These are phyloP conservation scores for Golubevia sp. DNA, from an alignment of 1,284 basidiomycete species.

Conservation along the genomic window DNA sequence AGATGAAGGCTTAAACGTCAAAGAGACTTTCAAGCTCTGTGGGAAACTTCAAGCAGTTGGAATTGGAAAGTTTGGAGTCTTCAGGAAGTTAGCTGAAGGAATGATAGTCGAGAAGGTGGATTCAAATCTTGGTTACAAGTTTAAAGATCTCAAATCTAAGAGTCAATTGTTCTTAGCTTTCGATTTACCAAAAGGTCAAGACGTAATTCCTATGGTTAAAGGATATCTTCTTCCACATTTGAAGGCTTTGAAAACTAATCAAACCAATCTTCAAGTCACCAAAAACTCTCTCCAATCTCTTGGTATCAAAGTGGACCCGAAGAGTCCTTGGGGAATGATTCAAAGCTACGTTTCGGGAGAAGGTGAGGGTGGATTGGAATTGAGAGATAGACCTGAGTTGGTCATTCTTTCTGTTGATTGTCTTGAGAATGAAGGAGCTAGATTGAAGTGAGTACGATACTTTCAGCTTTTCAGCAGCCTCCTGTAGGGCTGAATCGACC, in stretches of 20 bases:
- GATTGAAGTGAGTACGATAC: not conserved
- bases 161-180: not conserved
- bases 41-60: not conserved
- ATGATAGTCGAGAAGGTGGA: not conserved
- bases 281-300: not conserved
- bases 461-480: too few relatives aligned
- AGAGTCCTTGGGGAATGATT: not conserved
- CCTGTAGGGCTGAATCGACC: too few relatives aligned
- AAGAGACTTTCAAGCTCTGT: not conserved
- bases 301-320: not conserved
- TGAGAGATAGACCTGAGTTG: not conserved
- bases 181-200: not conserved
- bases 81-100: not conserved
- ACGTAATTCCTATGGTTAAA: not conserved
- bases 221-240: not conserved
- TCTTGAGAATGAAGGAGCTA: not conserved
- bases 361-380: not conserved
- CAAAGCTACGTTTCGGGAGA: not conserved
- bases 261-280: not conserved
- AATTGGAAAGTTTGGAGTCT: not conserved
- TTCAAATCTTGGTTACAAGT: too few relatives aligned
- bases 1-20: not conserved
- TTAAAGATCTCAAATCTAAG: not conserved
- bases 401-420: not conserved
- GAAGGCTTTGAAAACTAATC: not conserved